A percentile compares a stretch with the other conserved stretches of the same genome.
Conservation (phyloP, 108 stramenopile genomes). For the Stephanodiscus minutulus region DNA sequence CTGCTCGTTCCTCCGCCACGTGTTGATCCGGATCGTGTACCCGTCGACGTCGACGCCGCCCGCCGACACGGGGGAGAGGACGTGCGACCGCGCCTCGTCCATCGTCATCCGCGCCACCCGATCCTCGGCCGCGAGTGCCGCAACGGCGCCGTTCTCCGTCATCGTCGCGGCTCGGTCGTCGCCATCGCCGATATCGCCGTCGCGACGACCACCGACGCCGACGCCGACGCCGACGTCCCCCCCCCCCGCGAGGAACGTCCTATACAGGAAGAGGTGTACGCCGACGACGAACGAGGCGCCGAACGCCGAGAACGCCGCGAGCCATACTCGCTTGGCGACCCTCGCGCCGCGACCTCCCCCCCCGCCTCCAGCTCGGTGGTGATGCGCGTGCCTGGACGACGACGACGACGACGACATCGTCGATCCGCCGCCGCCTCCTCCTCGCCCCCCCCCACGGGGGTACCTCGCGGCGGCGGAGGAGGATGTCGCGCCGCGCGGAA, state of each 20-base stretch:
- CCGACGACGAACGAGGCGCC: constrained; percentile 22
- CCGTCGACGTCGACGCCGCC: constrained; percentile 44
- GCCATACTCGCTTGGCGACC: constrained; percentile 40
- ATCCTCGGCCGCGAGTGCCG: constrained; percentile 21
- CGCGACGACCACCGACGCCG: not conserved
- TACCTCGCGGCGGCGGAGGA: not conserved
- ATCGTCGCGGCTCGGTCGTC: not conserved
- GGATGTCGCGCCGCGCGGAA: not conserved
- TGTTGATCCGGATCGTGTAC: constrained; percentile 81
- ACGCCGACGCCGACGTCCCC: not conserved
- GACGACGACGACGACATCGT: not conserved
- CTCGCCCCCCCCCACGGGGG: too few species aligned
- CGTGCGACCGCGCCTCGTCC: constrained; percentile 9
- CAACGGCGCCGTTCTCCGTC: not conserved
- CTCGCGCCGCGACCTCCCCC: not conserved
- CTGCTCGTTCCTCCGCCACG: constrained; percentile 72
- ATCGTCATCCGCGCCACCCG: constrained; percentile 20
- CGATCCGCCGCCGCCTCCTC: not conserved
- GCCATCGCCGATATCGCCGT: not conserved
- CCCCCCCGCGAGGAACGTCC: not conserved
- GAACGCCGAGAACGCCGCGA: constrained; percentile 26
- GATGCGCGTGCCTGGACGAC: constrained; percentile 7
- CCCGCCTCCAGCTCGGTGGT: not conserved
- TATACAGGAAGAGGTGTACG: constrained; percentile 29
- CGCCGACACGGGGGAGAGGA: not conserved